These are phyloP conservation scores for Entomortierella lignicola DNA, from an alignment of 192 early-diverging fungal genomes.

Conservation along the genomic window DNA sequence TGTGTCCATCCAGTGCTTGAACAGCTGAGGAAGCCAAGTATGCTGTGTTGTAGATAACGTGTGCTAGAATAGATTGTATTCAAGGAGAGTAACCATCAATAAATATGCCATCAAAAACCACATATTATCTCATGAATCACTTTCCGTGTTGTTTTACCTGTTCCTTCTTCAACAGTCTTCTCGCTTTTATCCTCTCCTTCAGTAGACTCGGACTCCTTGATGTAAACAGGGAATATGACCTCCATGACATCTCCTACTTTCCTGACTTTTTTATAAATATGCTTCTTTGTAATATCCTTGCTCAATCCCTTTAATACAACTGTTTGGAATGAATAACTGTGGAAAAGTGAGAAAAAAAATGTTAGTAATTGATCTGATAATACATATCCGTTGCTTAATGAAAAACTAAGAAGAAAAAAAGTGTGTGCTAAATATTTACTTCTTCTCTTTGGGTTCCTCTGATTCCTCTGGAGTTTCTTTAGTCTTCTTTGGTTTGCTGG, in stretches of 20 bases:
- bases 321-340: constrained; percentile 57
- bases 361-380: no score
- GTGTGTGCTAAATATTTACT: constrained; percentile 19
- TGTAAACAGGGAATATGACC: constrained; percentile 69
- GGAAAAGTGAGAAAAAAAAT: neutral
- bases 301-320: constrained; percentile 65
- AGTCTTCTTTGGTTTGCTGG: constrained; percentile 50
- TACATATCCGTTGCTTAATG: no score
- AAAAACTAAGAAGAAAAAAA: no score
- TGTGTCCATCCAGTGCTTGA: constrained; percentile 74
- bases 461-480: constrained; percentile 24
- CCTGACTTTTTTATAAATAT: constrained; percentile 78
- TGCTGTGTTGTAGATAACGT: constrained; percentile 57
- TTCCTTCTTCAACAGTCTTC: constrained; percentile 49
- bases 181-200: constrained; percentile 58
- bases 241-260: constrained; percentile 72
- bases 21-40: constrained; percentile 68
- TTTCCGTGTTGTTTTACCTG: constrained; percentile 10
- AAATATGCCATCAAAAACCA: no score
- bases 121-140: no score
- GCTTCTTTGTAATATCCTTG: constrained; percentile 75
- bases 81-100: no score
- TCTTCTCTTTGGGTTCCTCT: constrained; percentile 53
- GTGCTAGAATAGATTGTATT: constrained; percentile 46
- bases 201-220: constrained; percentile 40